Percentiles rank a stretch among this genome's conserved stretches.
Conservation (phyloP, 331 rosid species). For the Arachis monticola region DNA sequence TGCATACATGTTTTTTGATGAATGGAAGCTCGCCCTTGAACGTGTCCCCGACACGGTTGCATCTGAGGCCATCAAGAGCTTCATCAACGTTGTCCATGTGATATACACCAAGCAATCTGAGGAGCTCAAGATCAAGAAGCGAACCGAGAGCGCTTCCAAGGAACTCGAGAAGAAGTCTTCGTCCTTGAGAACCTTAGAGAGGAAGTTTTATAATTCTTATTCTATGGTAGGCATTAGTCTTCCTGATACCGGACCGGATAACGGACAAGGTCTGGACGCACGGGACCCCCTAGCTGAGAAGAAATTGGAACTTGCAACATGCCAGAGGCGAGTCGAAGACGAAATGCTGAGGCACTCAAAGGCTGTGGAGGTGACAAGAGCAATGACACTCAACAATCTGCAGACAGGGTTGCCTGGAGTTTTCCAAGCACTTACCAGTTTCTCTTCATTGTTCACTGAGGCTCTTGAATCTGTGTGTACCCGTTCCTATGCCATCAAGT, state of each 20-base stretch:
- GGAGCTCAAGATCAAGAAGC: constrained; percentile 80
- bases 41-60: constrained; percentile 99
- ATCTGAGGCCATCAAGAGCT: constrained; percentile 95
- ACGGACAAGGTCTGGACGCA: constrained; percentile 79
- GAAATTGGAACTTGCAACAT: constrained; percentile 72
- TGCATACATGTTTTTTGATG: constrained; percentile 71
- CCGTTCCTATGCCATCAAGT: constrained; percentile 78
- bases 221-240: constrained; percentile 96
- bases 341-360: constrained; percentile 88
- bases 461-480: constrained; percentile 80
- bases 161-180: constrained; percentile 95
- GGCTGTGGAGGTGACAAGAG: constrained; percentile 89
- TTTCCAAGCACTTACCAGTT: constrained; percentile 89
- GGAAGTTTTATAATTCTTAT: constrained; percentile 87
- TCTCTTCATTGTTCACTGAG: constrained; percentile 83
- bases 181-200: constrained; percentile 74
- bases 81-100: constrained; percentile 84
- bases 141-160: constrained; percentile 79
- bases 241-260: constrained; percentile 73
- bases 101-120: constrained; percentile 80
- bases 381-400: constrained; percentile 92
- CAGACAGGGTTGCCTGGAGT: constrained; percentile 99
- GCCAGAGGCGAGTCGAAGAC: constrained; percentile 94
- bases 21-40: constrained; percentile 98
- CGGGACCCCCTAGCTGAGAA: constrained; percentile 94